Evolutionary conservation across 306 rosid species (phyloP), one percentile per base, ranked within the genome.

Genomic region (Prunus fruticosa): DNA sequence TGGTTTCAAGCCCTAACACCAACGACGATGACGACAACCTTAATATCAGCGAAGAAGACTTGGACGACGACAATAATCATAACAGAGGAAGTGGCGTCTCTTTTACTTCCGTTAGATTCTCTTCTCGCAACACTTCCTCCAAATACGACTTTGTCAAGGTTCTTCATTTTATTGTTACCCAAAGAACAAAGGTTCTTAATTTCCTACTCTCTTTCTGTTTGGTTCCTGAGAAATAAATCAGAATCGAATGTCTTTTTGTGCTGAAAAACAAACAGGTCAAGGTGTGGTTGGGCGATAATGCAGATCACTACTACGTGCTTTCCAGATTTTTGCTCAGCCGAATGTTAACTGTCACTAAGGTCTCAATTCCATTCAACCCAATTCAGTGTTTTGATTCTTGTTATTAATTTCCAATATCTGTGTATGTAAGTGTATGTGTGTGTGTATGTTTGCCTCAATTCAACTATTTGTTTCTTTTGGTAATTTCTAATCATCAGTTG

Each of bases 201-300:
- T 38, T 63, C 52, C 52, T 81, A 8, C n/a, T 41, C 45, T 54
- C 15, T 16, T 71, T 66, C 12, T 70, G 78, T 64, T 71, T 73
- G 79, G 50, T 57, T 76, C 43, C 28, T 27, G 28, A 56, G 76
- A 72, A 51, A 11, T 3, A 15, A 51, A 2, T 4, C 46, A 14
- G 8, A 18, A 50, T 58, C 79, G 15, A 63, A 50, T 34, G 8
- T 73, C 6, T 66, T 80, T 43, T 57, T 64, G 27, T 71, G 41
- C 43, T 73, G 64, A 22, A 46, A 46, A 34, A 73, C 51, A 32
- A 9, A 3, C 79, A 92, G 98, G 98, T 92, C 2, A 92, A 92
- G 84, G 98, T 95, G 32, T 95, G 98, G 98, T 83, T 95, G 89
- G 98, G 97, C 73, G 98, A 89, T 72, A 88, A 90, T 86, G 98